Base-by-base conservation (phyloP, 495 filamentous ascomycete genomes). In the Tuber microsphaerosporum region DNA sequence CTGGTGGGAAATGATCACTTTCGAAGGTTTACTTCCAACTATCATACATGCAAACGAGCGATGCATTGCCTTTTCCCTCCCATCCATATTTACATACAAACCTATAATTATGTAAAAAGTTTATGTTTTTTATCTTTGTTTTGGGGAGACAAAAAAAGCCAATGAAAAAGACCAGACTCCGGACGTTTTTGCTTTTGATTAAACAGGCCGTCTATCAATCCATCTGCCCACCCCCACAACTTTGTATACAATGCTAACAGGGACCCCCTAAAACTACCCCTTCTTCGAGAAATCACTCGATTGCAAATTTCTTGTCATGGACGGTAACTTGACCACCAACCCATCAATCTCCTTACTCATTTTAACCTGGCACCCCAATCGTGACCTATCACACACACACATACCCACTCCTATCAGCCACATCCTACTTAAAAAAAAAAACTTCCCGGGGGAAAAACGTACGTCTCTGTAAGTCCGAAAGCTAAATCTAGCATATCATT, bases 401-500 rank as follows among this genome's bases (percentile, higher is more conserved):
- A 22, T 37, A 48, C 75, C 34, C 79, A 31, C 51, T 1, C 44
- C 51, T 46, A 19, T 17, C 6, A 44, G 43, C 46, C 26, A 16
- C 26, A n/a, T 39, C 2, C 34, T 6, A n/a, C 46, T 51, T 51
- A 22, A 22, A 51, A 8, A 8, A 22, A 22, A 51, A 22, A 1
- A 8, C 46, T 8, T 51, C 14, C 44, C 39, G 4, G 0, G 17
- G 37, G 10, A 5, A 37, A 19, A 31, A 68, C 81, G 65, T 46
- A 83, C 70, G 96, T 99, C 86, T 99, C 95, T 10, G 94, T 97
- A 80, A 98, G 82, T 0, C 95, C 95, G 84, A 99, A 99, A 0
- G 95, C 95, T 75, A 98, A 84, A 83, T 99, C 95, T 80, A 99
- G 86, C 95, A 99, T 99, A 85, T 99, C 95, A 84, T 98, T 98